phyloP scores from a whole-genome alignment of 306 rosid genomes.

The Trifolium fragiferum region DNA sequence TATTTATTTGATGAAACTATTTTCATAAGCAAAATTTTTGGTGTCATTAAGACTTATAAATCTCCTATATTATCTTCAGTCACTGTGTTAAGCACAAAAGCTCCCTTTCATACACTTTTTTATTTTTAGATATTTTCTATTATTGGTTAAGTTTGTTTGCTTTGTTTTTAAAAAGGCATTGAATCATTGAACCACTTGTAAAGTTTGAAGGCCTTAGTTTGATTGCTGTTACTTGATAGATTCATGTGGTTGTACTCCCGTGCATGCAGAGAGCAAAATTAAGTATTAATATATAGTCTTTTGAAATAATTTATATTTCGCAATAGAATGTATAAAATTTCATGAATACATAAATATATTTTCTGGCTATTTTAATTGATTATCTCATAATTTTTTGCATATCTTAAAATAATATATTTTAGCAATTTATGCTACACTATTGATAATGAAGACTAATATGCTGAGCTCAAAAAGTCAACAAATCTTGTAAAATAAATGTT shows the following conservation, averaged over 20 bases:
- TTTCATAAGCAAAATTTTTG: background rate
- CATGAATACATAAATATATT: background rate
- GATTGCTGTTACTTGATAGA: background rate
- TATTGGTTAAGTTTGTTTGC: constrained; percentile 8
- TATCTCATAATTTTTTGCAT: constrained; percentile 5
- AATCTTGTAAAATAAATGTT: constrained; percentile 21
- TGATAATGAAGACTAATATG: background rate
- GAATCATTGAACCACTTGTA: background rate
- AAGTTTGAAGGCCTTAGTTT: background rate
- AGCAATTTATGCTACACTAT: background rate
- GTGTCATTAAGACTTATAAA: background rate
- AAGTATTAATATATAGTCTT: constrained; percentile 1
- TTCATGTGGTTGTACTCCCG: background rate
- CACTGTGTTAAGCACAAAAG: constrained; percentile 7
- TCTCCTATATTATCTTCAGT: constrained; percentile 6
- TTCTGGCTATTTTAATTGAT: background rate
- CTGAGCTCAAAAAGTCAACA: background rate
- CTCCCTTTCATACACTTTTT: background rate
- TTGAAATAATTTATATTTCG: background rate
- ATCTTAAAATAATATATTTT: constrained; percentile 1
- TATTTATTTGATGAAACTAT: constrained; percentile 26
- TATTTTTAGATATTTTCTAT: background rate
- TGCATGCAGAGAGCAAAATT: background rate
- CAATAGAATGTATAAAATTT: background rate
- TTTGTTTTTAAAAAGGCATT: background rate